Base-by-base conservation (phyloP, 345 rosid genomes). In the Raphanus sativus region DNA sequence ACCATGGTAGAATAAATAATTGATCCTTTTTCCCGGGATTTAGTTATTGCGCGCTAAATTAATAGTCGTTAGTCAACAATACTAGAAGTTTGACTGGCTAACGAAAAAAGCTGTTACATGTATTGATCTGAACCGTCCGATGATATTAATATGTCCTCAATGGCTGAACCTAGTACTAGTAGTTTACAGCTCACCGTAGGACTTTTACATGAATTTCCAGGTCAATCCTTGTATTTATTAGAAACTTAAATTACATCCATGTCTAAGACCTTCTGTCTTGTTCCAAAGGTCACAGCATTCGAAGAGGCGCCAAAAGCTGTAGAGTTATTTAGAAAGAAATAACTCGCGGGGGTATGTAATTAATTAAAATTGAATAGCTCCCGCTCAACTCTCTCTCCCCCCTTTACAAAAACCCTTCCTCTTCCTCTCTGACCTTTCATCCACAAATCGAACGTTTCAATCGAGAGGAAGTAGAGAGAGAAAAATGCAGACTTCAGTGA, bases 401-500 rank as follows among this genome's bases (percentile, higher is more conserved):
- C 54, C 13, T 70, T 77, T 64, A 64, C 71, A 77, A 68, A 77
- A 70, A 55, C 80, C 76, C 4, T 10, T 33, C 0, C 50, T 17
- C 10, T 7, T 17, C 40, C 17, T 12, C 59, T 36, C 36, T 3
- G 3, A 6, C 0, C 5, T 15, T 1, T 38, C 36, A 5, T 52
- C 4, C 73, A 29, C 1, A 28, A 0, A 2, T 6, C 2, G 0
- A 55, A 26, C 34, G n/a, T 24, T 54, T 52, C 42, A 48, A 36
- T 25, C 25, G 67, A 75, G 63, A 34, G 32, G 65, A 40, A 59
- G 9, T 21, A 2, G 2, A 36, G 67, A 75, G 63, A 34, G 32
- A 69, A 24, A 0, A 9, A 89, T 88, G 94, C 86, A 63, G 38
- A 82, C 81, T 71, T 64, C 85, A 0, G 87, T 88, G 74, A 89